Base-by-base conservation (phyloP, 768 basidiomycete species). In the Pisolithus orientalis region DNA sequence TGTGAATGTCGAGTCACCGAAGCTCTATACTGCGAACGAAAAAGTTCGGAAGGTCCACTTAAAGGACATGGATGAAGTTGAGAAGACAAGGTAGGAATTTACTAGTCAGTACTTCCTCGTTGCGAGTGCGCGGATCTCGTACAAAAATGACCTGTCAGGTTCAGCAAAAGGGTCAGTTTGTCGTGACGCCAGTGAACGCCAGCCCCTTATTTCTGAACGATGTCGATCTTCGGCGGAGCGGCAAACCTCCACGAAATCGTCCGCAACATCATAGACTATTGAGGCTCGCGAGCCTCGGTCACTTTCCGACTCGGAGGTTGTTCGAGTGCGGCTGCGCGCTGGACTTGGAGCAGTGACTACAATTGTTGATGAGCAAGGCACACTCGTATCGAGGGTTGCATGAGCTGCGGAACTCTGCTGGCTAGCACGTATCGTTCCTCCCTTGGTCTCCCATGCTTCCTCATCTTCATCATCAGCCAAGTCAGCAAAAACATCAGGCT, bases 401-500 rank as follows among this genome's bases (percentile, higher is more conserved):
- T 64, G 51, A 65, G 45, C 50, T 27, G 50, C n/a, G 54, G 63
- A 48, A 67, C 70, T 47, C 49, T 73, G 76, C 51, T 75, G 68
- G 57, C 68, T 78, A 25, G 85, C 83, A 44, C 87, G 86, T 47
- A 94, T 91, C 1, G 92, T 94, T 27, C 84, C 87, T 21, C 83
- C 85, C 57, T 84, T 85, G 28, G 76, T 75, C 64, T 86, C 86
- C 82, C 84, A 87, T 21, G 69, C 75, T 50, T 80, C 80, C 45
- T 79, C 80, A 53, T 90, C 86, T 65, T 94, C 93, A 59, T 95
- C 94, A 57, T 95, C 94, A 2, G 87, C 90, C 28, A 94, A 79
- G 58, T 90, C 87, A 44, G 90, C 91, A 66, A 96, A 95, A n/a
- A 94, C 88, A 64, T 97, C 94, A 6, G 90, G 90, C 64, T 97